Evolutionary conservation across 495 filamentous ascomycete species (phyloP).

Genomic region (Neurospora intermedia): DNA sequence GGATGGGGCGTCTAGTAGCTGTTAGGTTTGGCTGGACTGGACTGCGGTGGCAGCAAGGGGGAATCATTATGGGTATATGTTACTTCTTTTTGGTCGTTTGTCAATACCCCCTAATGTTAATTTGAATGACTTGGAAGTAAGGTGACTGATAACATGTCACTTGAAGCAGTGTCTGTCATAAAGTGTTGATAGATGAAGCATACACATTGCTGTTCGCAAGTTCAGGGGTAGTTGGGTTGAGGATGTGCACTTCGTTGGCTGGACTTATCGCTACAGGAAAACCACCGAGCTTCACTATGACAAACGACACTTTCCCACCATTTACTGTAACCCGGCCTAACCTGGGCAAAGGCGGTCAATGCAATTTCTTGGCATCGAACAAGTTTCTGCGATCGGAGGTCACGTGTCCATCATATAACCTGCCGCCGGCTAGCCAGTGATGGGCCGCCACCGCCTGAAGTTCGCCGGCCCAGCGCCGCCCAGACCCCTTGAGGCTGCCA

Average conservation of each 20-base stretch:
- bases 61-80: background rate
- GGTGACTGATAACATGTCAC: background rate
- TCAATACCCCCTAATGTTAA: constrained; percentile 1
- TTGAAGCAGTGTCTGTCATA: background rate
- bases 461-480: background rate
- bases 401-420: background rate
- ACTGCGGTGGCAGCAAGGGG: background rate
- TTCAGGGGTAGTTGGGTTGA: background rate
- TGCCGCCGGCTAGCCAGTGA: background rate
- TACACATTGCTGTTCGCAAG: background rate
- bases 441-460: background rate
- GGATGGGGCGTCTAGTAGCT: background rate
- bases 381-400: background rate
- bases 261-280: background rate
- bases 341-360: background rate
- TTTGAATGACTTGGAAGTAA: background rate
- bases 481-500: background rate
- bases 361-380: background rate
- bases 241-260: background rate
- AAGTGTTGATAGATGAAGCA: background rate
- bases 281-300: no score
- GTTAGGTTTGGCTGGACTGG: background rate
- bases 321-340: background rate
- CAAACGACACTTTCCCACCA: background rate
- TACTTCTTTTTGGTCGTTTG: background rate